Conservation (phyloP, 495 filamentous ascomycete genomes). For the Choiromyces venosus region DNA sequence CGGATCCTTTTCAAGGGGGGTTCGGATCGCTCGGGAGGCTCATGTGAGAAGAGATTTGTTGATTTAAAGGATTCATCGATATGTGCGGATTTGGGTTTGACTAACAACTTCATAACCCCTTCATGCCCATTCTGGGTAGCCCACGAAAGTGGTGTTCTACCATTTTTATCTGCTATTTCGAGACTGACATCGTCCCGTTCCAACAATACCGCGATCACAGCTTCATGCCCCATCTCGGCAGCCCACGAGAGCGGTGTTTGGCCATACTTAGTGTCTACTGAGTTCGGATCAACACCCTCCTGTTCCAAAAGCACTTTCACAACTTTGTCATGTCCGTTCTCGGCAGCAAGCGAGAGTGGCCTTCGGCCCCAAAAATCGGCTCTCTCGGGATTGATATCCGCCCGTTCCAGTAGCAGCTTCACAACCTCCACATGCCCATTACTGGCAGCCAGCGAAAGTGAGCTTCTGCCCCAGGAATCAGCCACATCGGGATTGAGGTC, state of each 20-base stretch:
- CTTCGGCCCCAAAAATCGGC: slow-evolving; percentile 20
- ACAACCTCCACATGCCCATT: slow-evolving; percentile 40
- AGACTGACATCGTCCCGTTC: slow-evolving; percentile 7
- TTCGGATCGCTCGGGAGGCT: not conserved
- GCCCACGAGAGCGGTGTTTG: slow-evolving; percentile 46
- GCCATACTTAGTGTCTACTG: slow-evolving; percentile 26
- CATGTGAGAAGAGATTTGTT: not conserved
- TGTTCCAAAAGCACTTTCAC: slow-evolving; percentile 36
- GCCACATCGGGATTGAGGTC: not conserved
- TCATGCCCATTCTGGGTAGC: slow-evolving; percentile 45
- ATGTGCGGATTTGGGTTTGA: not conserved
- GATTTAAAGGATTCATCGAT: not conserved
- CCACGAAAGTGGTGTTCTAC: slow-evolving; percentile 41
- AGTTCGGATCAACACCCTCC: slow-evolving; percentile 16
- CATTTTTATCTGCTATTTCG: slow-evolving; percentile 14
- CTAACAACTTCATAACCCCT: slow-evolving; percentile 37
- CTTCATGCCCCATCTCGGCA: slow-evolving; percentile 43
- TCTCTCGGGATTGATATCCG: slow-evolving; percentile 11
- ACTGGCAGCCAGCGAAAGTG: slow-evolving; percentile 38
- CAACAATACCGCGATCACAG: slow-evolving; percentile 33
- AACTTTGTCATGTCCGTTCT: slow-evolving; percentile 32
- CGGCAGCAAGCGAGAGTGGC: slow-evolving; percentile 41
- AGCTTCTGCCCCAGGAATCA: slow-evolving; percentile 6
- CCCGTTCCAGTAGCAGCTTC: slow-evolving; percentile 25
- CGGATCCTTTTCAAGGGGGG: not conserved